A percentile compares a stretch with the other conserved stretches of the same genome.
Evolutionary conservation across 2,329 filamentous ascomycete genomes (phyloP).

Genomic region (Drechmeria coniospora): DNA sequence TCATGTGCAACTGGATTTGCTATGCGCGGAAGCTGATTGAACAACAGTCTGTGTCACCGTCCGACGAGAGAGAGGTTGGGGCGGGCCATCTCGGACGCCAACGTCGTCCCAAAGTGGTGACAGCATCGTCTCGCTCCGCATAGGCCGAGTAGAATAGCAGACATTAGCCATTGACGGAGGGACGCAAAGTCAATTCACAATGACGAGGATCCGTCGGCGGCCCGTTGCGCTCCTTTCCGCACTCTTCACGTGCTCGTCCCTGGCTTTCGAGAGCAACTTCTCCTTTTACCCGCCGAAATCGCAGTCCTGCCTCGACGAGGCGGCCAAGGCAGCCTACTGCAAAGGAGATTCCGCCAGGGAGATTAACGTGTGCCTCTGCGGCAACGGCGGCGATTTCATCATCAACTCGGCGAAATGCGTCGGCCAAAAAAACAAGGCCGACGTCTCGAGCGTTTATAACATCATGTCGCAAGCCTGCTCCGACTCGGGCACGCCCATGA

Average conservation of each 20-base stretch:
- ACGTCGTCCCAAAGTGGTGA: too few species aligned
- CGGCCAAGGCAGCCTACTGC: slow-evolving; percentile 25
- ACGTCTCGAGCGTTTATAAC: slow-evolving; percentile 26
- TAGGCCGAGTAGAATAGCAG: too few species aligned
- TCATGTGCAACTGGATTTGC: too few species aligned
- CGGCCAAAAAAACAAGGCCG: slow-evolving; percentile 15
- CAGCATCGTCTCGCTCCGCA: too few species aligned
- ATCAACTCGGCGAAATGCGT: slow-evolving; percentile 30
- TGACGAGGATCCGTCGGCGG: slow-evolving; percentile 11
- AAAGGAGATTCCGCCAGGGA: slow-evolving; percentile 19
- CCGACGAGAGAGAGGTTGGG: too few species aligned
- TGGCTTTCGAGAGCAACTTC: slow-evolving; percentile 16
- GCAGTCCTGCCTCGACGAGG: slow-evolving; percentile 25
- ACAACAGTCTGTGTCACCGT: too few species aligned
- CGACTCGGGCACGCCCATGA: slow-evolving; percentile 26
- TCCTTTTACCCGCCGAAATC: slow-evolving; percentile 16
- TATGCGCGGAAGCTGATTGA: too few species aligned
- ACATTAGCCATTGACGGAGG: too few species aligned
- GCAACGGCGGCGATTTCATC: slow-evolving; percentile 32
- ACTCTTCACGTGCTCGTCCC: slow-evolving; percentile 8
- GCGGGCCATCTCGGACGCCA: too few species aligned
- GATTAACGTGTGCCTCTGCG: slow-evolving; percentile 35
- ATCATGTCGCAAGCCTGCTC: slow-evolving; percentile 28
- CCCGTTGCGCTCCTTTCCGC: slow-evolving; percentile 15
- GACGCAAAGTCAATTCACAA: slow-evolving; percentile 2